Evolutionary conservation across 352 stramenopile genomes (phyloP).

Genomic region (Phytophthora hybrid): DNA sequence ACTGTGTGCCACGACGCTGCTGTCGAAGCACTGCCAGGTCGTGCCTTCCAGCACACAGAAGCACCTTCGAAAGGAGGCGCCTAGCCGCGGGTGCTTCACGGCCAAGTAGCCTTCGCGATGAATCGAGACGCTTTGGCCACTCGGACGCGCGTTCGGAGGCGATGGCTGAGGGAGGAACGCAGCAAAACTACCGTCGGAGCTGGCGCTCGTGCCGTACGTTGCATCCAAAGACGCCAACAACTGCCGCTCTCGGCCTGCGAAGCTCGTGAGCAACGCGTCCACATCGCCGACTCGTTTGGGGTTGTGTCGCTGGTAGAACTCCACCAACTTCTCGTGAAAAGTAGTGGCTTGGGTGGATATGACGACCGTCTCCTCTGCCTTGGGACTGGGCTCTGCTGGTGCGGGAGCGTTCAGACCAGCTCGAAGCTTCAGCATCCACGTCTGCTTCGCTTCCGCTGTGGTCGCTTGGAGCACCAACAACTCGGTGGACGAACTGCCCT

Average conservation of each 20-base stretch:
- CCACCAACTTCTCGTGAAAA: slow-evolving; percentile 66
- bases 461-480: slow-evolving; percentile 48
- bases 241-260: slow-evolving; percentile 62
- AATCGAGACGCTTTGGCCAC: background rate
- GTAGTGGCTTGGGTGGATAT: slow-evolving; percentile 28
- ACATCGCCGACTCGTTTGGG: slow-evolving; percentile 90
- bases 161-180: slow-evolving; percentile 29
- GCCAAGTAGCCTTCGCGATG: slow-evolving; percentile 48
- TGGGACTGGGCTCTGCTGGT: slow-evolving; percentile 7
- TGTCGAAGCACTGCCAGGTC: slow-evolving; percentile 48
- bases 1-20: slow-evolving; percentile 28
- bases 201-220: slow-evolving; percentile 62
- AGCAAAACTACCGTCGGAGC: slow-evolving; percentile 41
- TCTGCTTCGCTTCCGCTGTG: slow-evolving; percentile 54
- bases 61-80: slow-evolving; percentile 40
- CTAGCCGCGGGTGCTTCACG: slow-evolving; percentile 52
- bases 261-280: slow-evolving; percentile 69
- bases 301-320: slow-evolving; percentile 93
- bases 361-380: slow-evolving; percentile 1
- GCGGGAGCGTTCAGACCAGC: slow-evolving; percentile 35
- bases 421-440: slow-evolving; percentile 66
- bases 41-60: slow-evolving; percentile 47
- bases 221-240: slow-evolving; percentile 69
- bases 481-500: slow-evolving; percentile 11
- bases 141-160: slow-evolving; percentile 9